Conservation (phyloP, 2,329 filamentous ascomycete species). For the Exophiala phaeomuriformis region DNA sequence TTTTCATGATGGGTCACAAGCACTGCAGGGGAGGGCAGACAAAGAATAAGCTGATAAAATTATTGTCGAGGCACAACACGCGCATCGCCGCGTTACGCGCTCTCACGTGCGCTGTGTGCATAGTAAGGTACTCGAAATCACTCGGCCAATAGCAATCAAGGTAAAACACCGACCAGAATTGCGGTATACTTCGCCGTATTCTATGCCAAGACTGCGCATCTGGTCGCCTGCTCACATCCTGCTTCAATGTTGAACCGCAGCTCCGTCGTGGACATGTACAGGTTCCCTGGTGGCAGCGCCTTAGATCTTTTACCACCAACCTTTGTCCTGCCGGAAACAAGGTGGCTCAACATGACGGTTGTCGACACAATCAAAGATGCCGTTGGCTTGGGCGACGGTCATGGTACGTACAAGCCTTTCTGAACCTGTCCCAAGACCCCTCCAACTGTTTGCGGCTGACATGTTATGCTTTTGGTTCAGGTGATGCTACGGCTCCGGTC, state of each 20-base stretch:
- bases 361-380: slow-evolving; percentile 45
- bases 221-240: not conserved
- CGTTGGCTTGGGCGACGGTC: slow-evolving; percentile 39
- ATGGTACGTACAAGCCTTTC: slow-evolving; percentile 30
- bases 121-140: no score
- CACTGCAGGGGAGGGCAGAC: no score
- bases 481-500: not conserved
- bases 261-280: not conserved
- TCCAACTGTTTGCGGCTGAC: not conserved
- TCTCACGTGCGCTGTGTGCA: no score
- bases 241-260: not conserved
- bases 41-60: no score
- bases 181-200: not conserved
- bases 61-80: no score
- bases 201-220: not conserved
- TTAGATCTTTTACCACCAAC: not conserved
- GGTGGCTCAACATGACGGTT: slow-evolving; percentile 20
- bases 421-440: not conserved
- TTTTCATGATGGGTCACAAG: no score
- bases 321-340: not conserved
- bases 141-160: no score
- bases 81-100: no score
- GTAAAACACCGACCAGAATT: not conserved
- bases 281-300: not conserved
- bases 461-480: not conserved